These are phyloP conservation scores for Leccinum disarticulatum DNA, from an alignment of 768 basidiomycete species.

Conservation along the genomic window DNA sequence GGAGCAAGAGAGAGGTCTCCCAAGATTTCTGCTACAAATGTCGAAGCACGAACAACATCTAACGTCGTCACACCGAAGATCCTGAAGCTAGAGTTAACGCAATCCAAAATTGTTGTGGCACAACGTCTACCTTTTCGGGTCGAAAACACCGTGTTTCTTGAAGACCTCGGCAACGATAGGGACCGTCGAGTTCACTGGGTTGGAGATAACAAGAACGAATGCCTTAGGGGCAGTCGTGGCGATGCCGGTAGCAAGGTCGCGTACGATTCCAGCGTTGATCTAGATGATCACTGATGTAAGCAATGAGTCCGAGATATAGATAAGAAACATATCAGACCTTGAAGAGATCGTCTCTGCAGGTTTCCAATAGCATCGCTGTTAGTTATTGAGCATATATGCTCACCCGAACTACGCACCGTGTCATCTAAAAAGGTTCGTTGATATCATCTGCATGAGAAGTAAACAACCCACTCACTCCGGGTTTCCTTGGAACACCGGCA, in stretches of 20 bases:
- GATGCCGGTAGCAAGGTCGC: constrained; percentile 88
- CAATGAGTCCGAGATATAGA: neutral
- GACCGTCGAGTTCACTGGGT: constrained; percentile 99
- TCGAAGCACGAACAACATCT: constrained; percentile 97
- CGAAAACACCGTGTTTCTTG: constrained; percentile 88
- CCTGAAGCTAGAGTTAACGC: constrained; percentile 40
- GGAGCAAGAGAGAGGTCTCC: constrained; percentile 61
- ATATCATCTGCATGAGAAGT: neutral
- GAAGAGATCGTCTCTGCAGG: constrained; percentile 86
- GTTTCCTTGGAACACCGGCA: constrained; percentile 95
- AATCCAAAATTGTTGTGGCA: neutral
- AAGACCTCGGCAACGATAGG: constrained; percentile 95
- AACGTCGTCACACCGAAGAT: constrained; percentile 98
- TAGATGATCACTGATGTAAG: constrained; percentile 31
- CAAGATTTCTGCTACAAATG: constrained; percentile 83
- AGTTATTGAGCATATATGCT: constrained; percentile 7
- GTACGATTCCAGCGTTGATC: constrained; percentile 98
- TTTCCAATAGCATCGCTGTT: constrained; percentile 3
- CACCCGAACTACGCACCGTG: constrained; percentile 38
- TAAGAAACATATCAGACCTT: constrained; percentile 53
- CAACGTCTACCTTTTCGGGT: constrained; percentile 76
- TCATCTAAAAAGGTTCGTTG: constrained; percentile 41
- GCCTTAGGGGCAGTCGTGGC: constrained; percentile 85
- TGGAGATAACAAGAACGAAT: constrained; percentile 94
- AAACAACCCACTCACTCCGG: constrained; percentile 59